Evolutionary conservation across 1,139 yeast species (phyloP).

Genomic region (Tardiomyces digboiensis): DNA sequence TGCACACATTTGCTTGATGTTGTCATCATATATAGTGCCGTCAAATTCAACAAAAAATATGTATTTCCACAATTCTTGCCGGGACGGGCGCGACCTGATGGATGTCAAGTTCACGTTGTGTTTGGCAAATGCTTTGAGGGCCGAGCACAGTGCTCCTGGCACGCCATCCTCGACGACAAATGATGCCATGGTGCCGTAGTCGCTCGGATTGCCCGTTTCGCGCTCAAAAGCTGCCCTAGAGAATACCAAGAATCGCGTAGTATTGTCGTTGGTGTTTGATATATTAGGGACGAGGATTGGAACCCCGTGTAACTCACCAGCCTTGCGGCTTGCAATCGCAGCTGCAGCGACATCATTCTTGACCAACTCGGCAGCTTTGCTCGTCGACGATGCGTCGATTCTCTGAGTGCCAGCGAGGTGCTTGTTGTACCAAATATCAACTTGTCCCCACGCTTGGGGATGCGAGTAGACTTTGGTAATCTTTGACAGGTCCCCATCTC

Average conservation of each 20-base stretch:
- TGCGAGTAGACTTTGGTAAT: slow-evolving; percentile 68
- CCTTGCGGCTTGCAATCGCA: slow-evolving; percentile 54
- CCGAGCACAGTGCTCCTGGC: slow-evolving; percentile 69
- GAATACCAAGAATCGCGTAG: slow-evolving; percentile 75
- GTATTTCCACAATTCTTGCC: slow-evolving; percentile 66
- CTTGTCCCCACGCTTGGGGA: slow-evolving; percentile 98
- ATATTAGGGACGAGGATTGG: slow-evolving; percentile 47
- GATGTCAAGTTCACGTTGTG: slow-evolving; percentile 58
- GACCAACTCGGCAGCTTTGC: slow-evolving; percentile 71
- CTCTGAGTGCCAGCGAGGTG: slow-evolving; percentile 28
- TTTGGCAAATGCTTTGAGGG: slow-evolving; percentile 48
- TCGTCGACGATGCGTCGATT: slow-evolving; percentile 69
- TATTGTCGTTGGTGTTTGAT: slow-evolving; percentile 65
- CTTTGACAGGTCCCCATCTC: slow-evolving; percentile 33
- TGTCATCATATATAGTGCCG: slow-evolving; percentile 19
- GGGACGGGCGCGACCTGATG: slow-evolving; percentile 57
- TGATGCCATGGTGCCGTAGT: slow-evolving; percentile 44
- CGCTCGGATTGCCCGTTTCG: slow-evolving; percentile 3
- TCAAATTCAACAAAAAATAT: slow-evolving; percentile 68
- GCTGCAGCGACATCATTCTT: slow-evolving; percentile 30
- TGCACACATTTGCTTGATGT: neutral
- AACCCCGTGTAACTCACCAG: slow-evolving; percentile 53
- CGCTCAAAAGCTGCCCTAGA: slow-evolving; percentile 23
- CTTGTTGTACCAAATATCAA: slow-evolving; percentile 11
- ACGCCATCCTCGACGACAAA: slow-evolving; percentile 59